These are phyloP conservation scores for Verticillium klebahnii DNA, from an alignment of 2,329 filamentous ascomycete species.

Conservation along the genomic window DNA sequence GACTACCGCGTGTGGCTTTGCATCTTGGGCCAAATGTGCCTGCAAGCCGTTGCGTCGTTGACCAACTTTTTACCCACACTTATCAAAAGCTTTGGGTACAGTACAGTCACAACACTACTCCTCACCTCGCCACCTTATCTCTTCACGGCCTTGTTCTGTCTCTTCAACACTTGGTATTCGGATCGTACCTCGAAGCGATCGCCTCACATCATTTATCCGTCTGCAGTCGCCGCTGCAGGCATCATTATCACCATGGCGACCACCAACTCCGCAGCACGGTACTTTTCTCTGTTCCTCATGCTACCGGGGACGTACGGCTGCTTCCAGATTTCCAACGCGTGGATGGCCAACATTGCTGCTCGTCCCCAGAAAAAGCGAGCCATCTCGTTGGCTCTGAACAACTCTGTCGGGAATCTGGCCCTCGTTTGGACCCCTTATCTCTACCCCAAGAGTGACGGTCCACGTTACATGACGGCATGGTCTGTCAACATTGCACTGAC, in stretches of 20 bases:
- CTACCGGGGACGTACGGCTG: conserved; percentile 16
- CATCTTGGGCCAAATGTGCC: conserved; percentile 19
- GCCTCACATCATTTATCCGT: conserved; percentile 16
- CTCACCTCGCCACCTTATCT: conserved; percentile 23
- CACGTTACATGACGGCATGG: conserved; percentile 17
- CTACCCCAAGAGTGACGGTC: conserved; percentile 15
- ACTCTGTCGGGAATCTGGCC: conserved; percentile 19
- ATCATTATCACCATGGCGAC: conserved; percentile 18
- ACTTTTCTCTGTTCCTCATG: conserved; percentile 18
- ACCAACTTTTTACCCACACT: conserved; percentile 27
- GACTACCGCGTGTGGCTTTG: conserved; percentile 21
- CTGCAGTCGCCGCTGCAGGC: conserved; percentile 12
- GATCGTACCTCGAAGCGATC: conserved; percentile 19
- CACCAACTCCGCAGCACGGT: conserved; percentile 13
- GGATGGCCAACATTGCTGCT: conserved; percentile 22
- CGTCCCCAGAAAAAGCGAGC: conserved; percentile 19
- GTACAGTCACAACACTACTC: conserved; percentile 20
- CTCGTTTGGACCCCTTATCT: conserved; percentile 20
- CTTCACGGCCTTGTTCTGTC: conserved; percentile 20
- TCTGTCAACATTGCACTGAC: conserved; percentile 13
- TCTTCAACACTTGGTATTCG: conserved; percentile 23
- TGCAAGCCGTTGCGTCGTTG: conserved; percentile 23
- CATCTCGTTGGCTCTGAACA: conserved; percentile 19
- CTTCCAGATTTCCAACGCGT: conserved; percentile 20
- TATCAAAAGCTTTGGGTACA: conserved; percentile 21